phyloP scores from a whole-genome alignment of 768 basidiomycete genomes.

The Austroboletus eburneus region DNA sequence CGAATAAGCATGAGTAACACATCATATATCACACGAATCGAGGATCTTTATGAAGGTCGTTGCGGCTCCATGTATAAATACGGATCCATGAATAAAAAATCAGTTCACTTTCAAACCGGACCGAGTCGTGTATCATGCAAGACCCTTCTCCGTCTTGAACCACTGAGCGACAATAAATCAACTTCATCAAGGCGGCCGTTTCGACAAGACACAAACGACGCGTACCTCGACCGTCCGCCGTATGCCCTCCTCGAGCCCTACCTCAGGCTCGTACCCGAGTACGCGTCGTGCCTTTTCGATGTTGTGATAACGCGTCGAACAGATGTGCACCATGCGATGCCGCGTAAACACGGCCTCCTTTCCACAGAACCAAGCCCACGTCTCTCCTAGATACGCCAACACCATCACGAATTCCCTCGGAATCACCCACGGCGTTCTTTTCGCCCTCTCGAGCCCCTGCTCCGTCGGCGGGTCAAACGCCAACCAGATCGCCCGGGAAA shows the following conservation, averaged over 20 bases:
- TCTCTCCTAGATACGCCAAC: slow-evolving; percentile 71
- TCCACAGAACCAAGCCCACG: slow-evolving; percentile 66
- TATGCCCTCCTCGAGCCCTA: slow-evolving; percentile 86
- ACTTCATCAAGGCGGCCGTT: no score
- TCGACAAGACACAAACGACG: no score
- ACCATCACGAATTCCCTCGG: slow-evolving; percentile 63
- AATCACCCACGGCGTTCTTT: slow-evolving; percentile 43
- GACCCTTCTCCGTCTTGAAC: no score
- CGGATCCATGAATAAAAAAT: no score
- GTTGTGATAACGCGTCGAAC: slow-evolving; percentile 82
- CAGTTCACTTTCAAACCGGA: no score
- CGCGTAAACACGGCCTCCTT: slow-evolving; percentile 83
- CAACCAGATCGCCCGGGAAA: slow-evolving; percentile 76
- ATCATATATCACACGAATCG: no score
- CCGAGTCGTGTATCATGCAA: no score
- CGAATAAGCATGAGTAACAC: no score
- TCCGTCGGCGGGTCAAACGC: slow-evolving; percentile 49
- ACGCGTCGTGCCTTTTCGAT: slow-evolving; percentile 91
- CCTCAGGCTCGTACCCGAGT: slow-evolving; percentile 89
- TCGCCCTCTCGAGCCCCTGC: slow-evolving; percentile 40
- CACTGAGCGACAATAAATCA: no score
- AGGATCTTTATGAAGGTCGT: no score
- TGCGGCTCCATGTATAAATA: no score
- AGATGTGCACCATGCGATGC: slow-evolving; percentile 78
- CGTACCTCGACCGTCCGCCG: slow-evolving; percentile 71